Evolutionary conservation across 2,329 filamentous ascomycete genomes (phyloP), one percentile per base, ranked within the genome.

Genomic region (Trichoderma sp.): DNA sequence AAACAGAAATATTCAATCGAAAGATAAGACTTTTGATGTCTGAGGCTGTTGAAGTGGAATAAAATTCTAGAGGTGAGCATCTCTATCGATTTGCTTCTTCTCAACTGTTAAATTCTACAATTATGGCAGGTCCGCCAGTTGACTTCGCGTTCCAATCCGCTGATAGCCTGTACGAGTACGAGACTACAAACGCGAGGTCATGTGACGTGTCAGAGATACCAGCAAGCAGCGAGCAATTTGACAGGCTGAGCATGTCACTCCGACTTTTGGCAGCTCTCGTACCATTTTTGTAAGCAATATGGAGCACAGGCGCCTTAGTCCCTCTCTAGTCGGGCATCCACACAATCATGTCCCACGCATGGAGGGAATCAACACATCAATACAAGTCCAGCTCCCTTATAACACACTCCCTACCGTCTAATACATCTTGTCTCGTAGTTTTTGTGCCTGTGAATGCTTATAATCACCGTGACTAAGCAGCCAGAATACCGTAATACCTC

Each of bases 131-230:
- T 28, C 58, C 34, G 58, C 56, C 30, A 32, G 30, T 53, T 57
- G 26, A 57, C 7, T 39, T 57, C 56, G 26, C 57, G 36, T 53
- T 61, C 28, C 6, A 9, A 30, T 26, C 32, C 21, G 9, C 5
- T 18, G 14, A 57, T 21, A 43, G n/a, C 6, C 15, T 24, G 24
- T 24, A 24, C 30, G 28, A 60, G 47, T 39, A 43, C 24, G 36
- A 30, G n/a, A 21, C 18, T 12, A 21, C 12, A 70, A 57, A 66
- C 69, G 51, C 69, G 60, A 60, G 53, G 61, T 71, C 61, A 71
- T 63, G 68, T 71, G 68, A 63, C 34, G 12, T 28, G 12, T 9
- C 9, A 34, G 18, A 53, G 57, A 36, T 34, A 51, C 34, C 15
- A 30, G 47, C 28, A 28, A 26, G n/a, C 4, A 24, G 51, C 15